A percentile compares a stretch with the other conserved stretches of the same genome.
These are phyloP conservation scores for Pinus albicaulis DNA, from an alignment of 75 land plant genomes.

Conservation along the genomic window DNA sequence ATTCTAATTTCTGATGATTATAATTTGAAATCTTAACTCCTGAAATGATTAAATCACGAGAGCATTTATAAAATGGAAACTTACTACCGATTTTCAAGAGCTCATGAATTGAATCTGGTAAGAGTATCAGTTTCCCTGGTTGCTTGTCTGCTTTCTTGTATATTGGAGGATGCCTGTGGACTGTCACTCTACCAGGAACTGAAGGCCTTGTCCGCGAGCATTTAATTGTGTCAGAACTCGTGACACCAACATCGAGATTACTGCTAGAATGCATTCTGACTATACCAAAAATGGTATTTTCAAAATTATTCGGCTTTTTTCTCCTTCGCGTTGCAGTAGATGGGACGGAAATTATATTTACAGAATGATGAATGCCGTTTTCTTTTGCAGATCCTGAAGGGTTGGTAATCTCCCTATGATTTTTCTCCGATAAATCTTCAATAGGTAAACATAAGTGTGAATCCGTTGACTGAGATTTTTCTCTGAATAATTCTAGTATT, in stretches of 20 bases:
- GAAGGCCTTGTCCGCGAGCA: neutral
- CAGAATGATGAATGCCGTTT: neutral
- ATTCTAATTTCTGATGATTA: too few species aligned
- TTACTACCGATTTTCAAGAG: conserved; percentile 35
- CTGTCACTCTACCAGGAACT: conserved; percentile 46
- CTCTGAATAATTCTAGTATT: neutral
- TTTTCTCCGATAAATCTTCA: neutral
- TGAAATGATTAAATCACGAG: too few species aligned
- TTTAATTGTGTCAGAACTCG: neutral
- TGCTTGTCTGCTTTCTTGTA: conserved; percentile 8
- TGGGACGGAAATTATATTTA: neutral
- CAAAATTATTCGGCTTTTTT: conserved; percentile 35
- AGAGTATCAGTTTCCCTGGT: conserved; percentile 38
- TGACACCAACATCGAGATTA: neutral
- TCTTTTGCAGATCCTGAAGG: neutral
- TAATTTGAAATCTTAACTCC: too few species aligned
- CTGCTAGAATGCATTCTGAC: conserved; percentile 11
- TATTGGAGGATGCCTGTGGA: conserved; percentile 37
- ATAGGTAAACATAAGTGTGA: too few species aligned
- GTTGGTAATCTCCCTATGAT: neutral
- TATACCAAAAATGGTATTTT: conserved; percentile 64
- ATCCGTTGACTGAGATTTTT: too few species aligned
- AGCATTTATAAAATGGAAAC: too few species aligned
- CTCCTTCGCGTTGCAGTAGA: conserved; percentile 9
- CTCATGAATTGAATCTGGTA: conserved; percentile 46